Base-by-base conservation (phyloP, 306 rosid species). In the Gastrolobium bilobum region DNA sequence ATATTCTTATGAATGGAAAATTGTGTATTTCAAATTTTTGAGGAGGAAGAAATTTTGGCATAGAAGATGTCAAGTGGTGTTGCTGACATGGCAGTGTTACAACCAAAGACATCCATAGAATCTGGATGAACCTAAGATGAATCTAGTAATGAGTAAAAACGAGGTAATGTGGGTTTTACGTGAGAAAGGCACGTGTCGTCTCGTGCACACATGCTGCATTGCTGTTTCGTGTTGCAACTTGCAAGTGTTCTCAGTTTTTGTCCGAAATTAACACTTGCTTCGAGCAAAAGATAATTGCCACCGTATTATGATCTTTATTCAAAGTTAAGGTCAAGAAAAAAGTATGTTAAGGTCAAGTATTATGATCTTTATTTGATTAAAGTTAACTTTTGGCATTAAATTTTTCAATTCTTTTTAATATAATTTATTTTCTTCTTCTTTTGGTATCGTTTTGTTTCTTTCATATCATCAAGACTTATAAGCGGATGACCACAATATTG, bases 31-130 rank as follows among this genome's bases (percentile, higher is more conserved):
- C 1, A 26, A 87, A 75, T 57, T 66, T 84, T 44, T 84, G 84
- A 70, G 94, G 97, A 72, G 84, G 89, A 71, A 84, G 88, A 83
- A 86, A 69, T 65, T 90, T 82, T 79, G 90, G 86, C 52, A 75
- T 48, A 66, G 68, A 73, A 81, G 70, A 33, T 7, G 11, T 79
- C 26, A 71, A 31, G 26, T 0, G 66, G 53, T 33, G 40, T 4
- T 75, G 90, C 74, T 90, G 94, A 90, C 78, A 85, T 95, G 97
- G 97, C 91, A 73, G 29, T n/a, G 69, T 81, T 20, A 60, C 30
- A 79, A 81, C 93, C 97, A 88, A 61, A 26, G 46, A 84, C 72
- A 42, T 79, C 78, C 68, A 7, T 0, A 58, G 82, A 89, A 90
- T 67, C 74, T 83, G 84, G 81, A 79, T 29, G 76, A 58, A 75